phyloP scores from a whole-genome alignment of 2,329 filamentous ascomycete species.

The Lithohypha guttulata region DNA sequence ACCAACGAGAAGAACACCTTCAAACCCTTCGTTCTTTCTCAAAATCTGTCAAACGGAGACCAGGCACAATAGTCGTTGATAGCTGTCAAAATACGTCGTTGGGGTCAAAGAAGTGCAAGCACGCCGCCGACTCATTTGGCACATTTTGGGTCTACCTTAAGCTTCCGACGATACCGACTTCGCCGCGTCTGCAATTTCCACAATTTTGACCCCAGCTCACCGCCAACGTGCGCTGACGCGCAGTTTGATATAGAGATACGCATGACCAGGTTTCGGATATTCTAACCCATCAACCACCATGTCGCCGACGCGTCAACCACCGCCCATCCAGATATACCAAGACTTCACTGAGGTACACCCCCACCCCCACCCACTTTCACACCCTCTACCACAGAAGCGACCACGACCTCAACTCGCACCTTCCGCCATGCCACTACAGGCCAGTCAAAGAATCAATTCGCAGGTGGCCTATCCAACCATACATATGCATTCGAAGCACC shows the following conservation, averaged over 20 bases:
- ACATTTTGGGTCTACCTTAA: too few species aligned
- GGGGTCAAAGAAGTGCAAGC: constrained; percentile 3
- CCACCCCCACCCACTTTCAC: constrained; percentile 25
- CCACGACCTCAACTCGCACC: constrained; percentile 38
- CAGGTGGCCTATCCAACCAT: constrained; percentile 46
- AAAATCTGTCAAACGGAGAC: too few species aligned
- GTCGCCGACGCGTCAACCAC: constrained; percentile 28
- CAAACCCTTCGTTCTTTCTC: too few species aligned
- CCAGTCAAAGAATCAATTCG: constrained; percentile 17
- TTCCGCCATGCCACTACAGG: constrained; percentile 40
- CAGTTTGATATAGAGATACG: constrained; percentile 3
- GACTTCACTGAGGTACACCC: constrained; percentile 40
- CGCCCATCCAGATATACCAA: constrained; percentile 48
- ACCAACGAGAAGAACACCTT: constrained; percentile 2
- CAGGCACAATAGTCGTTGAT: too few species aligned
- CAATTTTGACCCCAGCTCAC: constrained; percentile 22
- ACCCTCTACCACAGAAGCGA: constrained; percentile 17
- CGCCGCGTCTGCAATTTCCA: constrained; percentile 9
- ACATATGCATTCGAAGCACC: constrained; percentile 34
- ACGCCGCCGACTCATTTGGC: too few species aligned
- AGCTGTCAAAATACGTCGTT: too few species aligned
- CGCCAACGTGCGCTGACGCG: constrained; percentile 10
- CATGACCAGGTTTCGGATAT: constrained; percentile 5
- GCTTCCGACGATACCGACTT: constrained; percentile 11
- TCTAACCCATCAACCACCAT: constrained; percentile 17